These are phyloP conservation scores for Hydrangea macrophylla DNA, from an alignment of 148 eudicot genomes.

Conservation along the genomic window DNA sequence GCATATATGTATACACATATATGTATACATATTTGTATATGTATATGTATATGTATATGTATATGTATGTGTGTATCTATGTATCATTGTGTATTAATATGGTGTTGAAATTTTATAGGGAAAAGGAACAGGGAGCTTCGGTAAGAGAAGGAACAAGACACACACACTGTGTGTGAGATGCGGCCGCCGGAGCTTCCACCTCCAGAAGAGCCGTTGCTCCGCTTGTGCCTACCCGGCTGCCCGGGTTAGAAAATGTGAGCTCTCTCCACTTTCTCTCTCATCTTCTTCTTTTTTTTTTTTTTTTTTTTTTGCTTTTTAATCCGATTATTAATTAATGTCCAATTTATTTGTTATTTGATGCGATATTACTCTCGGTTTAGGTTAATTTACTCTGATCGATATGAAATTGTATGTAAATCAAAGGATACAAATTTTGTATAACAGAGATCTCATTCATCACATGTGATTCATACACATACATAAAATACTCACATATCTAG, in stretches of 20 bases:
- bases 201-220: conserved; percentile 57
- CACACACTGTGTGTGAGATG: conserved; percentile 60
- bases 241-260: conserved; percentile 42
- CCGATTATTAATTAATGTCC: background rate
- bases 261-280: conserved; percentile 19
- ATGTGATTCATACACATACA: too few relatives aligned
- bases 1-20: background rate
- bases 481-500: too few relatives aligned
- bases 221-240: conserved; percentile 58
- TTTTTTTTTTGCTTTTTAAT: background rate
- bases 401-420: too few relatives aligned
- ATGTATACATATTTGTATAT: background rate
- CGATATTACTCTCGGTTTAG: too few relatives aligned
- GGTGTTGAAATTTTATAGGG: conserved; percentile 20
- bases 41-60: background rate
- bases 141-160: conserved; percentile 66
- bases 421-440: too few relatives aligned
- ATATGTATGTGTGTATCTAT: too few relatives aligned
- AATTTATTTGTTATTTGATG: too few relatives aligned
- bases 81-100: background rate
- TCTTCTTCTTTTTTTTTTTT: background rate
- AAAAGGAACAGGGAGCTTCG: conserved; percentile 56
- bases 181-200: conserved; percentile 57
- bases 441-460: too few relatives aligned
- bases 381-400: too few relatives aligned